Conservation (phyloP, 768 basidiomycete genomes). For the Favolaschia claudopus region DNA sequence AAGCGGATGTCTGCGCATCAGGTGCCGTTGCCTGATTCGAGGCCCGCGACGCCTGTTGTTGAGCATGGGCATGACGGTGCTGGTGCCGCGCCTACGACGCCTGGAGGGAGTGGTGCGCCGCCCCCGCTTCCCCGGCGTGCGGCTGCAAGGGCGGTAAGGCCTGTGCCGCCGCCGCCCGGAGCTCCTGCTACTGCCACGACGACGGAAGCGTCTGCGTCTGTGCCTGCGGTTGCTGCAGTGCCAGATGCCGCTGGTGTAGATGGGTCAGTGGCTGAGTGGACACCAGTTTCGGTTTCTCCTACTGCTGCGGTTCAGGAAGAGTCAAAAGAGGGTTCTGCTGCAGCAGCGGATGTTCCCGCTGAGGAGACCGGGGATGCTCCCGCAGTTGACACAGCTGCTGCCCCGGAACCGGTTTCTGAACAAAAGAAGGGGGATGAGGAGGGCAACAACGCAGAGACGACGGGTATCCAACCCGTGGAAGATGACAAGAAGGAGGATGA, state of each 20-base stretch:
- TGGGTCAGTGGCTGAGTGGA: neutral
- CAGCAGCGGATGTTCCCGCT: too few species aligned
- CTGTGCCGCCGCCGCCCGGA: conserved; percentile 24
- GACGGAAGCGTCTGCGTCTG: neutral
- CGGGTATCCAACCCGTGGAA: too few species aligned
- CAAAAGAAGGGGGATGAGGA: neutral
- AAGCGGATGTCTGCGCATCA: conserved; percentile 41
- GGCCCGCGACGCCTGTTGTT: conserved; percentile 48
- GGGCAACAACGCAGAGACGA: too few species aligned
- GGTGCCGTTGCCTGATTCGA: conserved; percentile 53
- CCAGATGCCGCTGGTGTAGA: conserved; percentile 11
- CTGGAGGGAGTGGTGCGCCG: conserved; percentile 33
- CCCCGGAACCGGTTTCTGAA: conserved; percentile 1
- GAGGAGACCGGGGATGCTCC: too few species aligned
- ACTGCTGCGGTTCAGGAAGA: too few species aligned
- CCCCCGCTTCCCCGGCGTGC: conserved; percentile 76
- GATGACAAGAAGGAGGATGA: conserved; percentile 6
- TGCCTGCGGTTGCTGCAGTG: neutral
- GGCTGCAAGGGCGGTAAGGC: conserved; percentile 56
- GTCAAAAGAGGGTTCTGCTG: too few species aligned
- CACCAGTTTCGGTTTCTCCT: too few species aligned
- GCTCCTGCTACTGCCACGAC: conserved; percentile 9
- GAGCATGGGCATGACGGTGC: conserved; percentile 36
- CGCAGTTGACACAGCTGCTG: neutral
- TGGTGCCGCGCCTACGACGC: neutral